Conservation (phyloP, 169 alveolate species). For the Plasmodium vinckei region DNA sequence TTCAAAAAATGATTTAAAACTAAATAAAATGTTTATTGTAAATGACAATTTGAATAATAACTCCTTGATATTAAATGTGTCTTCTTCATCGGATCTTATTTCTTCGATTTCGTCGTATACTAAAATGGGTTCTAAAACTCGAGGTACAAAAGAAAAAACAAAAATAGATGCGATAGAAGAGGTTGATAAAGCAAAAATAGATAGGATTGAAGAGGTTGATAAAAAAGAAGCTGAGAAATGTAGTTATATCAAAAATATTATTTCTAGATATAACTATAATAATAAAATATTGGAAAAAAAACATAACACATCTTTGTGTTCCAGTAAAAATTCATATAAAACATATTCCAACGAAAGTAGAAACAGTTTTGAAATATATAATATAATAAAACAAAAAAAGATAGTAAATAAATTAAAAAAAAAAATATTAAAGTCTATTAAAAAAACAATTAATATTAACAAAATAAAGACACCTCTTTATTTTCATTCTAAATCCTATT, state of each 20-base stretch:
- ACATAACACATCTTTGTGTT: background rate
- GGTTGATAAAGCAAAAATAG: background rate
- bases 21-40: background rate
- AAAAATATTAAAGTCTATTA: conserved; percentile 6
- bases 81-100: conserved; percentile 35
- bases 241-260: background rate
- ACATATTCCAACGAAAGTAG: background rate
- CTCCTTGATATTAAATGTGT: background rate
- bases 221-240: background rate
- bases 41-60: background rate
- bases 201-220: background rate
- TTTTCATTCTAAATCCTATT: background rate
- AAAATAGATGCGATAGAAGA: background rate
- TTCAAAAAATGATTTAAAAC: background rate
- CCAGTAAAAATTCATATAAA: background rate
- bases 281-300: background rate
- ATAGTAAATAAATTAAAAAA: conserved; percentile 17
- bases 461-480: background rate
- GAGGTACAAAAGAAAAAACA: background rate
- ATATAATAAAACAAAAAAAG: conserved; percentile 14
- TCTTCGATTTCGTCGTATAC: conserved; percentile 50
- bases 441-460: background rate
- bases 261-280: too few species aligned
- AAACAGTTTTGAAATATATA: conserved; percentile 1
- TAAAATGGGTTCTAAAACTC: background rate